phyloP scores from a whole-genome alignment of 352 stramenopile genomes.

The Globisporangium polare region DNA sequence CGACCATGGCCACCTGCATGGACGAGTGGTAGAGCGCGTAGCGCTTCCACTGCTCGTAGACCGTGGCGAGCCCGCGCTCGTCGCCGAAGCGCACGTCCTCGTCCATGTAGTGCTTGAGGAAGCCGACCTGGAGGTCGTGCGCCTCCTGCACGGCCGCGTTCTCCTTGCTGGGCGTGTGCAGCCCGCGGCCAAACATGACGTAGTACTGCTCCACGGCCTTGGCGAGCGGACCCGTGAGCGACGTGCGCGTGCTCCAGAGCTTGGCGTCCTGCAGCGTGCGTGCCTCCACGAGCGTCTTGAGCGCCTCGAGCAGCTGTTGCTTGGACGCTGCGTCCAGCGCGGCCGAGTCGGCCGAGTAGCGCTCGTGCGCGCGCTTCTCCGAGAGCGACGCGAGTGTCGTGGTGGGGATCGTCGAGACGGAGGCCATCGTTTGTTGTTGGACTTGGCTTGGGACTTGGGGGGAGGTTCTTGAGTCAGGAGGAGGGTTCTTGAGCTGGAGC shows the following conservation, averaged over 20 bases:
- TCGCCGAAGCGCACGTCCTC: slow-evolving; percentile 33
- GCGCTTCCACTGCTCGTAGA: slow-evolving; percentile 23
- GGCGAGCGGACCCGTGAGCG: slow-evolving; percentile 8
- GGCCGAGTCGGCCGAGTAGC: slow-evolving; percentile 9
- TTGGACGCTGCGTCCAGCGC: slow-evolving; percentile 4
- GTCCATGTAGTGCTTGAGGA: slow-evolving; percentile 38
- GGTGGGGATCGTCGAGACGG: slow-evolving; percentile 1
- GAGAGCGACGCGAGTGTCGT: slow-evolving; percentile 9
- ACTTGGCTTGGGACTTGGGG: not conserved
- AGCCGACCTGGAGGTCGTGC: slow-evolving; percentile 22
- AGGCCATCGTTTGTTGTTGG: not conserved
- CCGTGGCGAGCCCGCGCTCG: slow-evolving; percentile 6
- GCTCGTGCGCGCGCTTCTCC: slow-evolving; percentile 11
- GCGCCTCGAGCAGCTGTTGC: slow-evolving; percentile 10
- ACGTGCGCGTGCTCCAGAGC: slow-evolving; percentile 16
- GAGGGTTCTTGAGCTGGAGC: not conserved
- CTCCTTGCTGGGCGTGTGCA: slow-evolving; percentile 8
- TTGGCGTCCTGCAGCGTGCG: slow-evolving; percentile 15
- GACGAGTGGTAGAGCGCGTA: slow-evolving; percentile 19
- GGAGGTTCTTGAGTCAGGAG: not conserved
- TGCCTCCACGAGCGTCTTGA: slow-evolving; percentile 12
- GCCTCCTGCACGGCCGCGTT: slow-evolving; percentile 6
- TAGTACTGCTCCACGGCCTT: slow-evolving; percentile 19
- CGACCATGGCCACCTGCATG: slow-evolving; percentile 14
- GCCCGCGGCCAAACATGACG: slow-evolving; percentile 15